These are phyloP conservation scores for Didymella pomorum DNA, from an alignment of 2,329 filamentous ascomycete genomes.

Conservation along the genomic window DNA sequence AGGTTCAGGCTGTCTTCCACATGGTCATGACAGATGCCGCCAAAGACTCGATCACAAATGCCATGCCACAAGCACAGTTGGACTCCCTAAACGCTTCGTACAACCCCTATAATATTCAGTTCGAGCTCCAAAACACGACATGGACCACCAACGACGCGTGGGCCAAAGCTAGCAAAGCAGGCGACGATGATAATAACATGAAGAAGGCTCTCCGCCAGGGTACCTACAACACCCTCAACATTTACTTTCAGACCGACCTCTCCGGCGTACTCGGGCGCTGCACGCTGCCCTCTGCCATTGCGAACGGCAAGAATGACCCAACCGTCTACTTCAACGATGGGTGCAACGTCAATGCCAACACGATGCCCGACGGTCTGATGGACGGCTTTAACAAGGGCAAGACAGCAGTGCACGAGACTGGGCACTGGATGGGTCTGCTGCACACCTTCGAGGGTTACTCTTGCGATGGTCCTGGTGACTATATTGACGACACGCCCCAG, in stretches of 20 bases:
- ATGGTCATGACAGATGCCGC: slow-evolving; percentile 51
- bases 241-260: slow-evolving; percentile 68
- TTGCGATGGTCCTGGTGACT: slow-evolving; percentile 56
- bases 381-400: slow-evolving; percentile 59
- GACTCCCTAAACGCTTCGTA: slow-evolving; percentile 55
- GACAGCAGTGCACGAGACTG: slow-evolving; percentile 59
- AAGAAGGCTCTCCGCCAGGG: slow-evolving; percentile 63
- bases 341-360: slow-evolving; percentile 65
- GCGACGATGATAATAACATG: slow-evolving; percentile 60
- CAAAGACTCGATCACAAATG: slow-evolving; percentile 51
- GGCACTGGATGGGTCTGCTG: slow-evolving; percentile 58
- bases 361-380: slow-evolving; percentile 62
- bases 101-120: slow-evolving; percentile 60
- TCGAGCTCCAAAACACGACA: slow-evolving; percentile 59
- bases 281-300: slow-evolving; percentile 56
- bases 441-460: slow-evolving; percentile 58
- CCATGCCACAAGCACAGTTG: slow-evolving; percentile 52
- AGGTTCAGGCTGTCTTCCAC: slow-evolving; percentile 56
- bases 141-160: slow-evolving; percentile 63
- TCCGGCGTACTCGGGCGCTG: slow-evolving; percentile 62
- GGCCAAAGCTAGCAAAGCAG: slow-evolving; percentile 54
- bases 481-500: slow-evolving; percentile 55
- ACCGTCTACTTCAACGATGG: slow-evolving; percentile 61
- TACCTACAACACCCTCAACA: slow-evolving; percentile 63
- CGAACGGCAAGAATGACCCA: slow-evolving; percentile 50